Base-by-base conservation (phyloP, 768 basidiomycete genomes). In the Candolleomyces efflorescens region DNA sequence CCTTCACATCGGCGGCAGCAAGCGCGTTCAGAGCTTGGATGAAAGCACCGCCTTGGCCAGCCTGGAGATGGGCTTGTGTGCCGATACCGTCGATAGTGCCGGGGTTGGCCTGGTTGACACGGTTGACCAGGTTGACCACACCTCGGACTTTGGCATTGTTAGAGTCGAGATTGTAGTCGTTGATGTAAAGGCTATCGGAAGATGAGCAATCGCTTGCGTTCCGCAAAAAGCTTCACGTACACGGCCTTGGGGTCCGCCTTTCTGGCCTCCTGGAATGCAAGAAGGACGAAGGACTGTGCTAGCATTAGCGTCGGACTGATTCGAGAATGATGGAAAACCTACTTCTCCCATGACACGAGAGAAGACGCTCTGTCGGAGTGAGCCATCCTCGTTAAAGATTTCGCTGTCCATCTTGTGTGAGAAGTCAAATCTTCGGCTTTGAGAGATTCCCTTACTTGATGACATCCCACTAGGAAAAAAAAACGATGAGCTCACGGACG, bases 81-180 rank as follows among this genome's bases (percentile, higher is more conserved):
- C 80, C 80, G 57, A 81, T 77, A 57, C 78, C 80, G 58, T 81
- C 80, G 62, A 81, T 78, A 43, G 76, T 63, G 57, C 72, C 54
- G 55, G 71, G 70, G 57, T 65, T 59, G 49, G 69, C 64, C n/a
- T 39, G 24, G 67, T 78, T 81, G 61, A 76, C 62, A 20, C 71
- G 66, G 56, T 74, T 75, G 50, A 78, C 75, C 37, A 81, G 68
- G 52, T 70, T 68, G 48, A 78, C 73, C 39, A 77, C 62, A 17
- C 75, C 75, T 52, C 65, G 62, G 5, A 72, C 68, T 58, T 82
- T 82, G 44, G 77, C 75, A 60, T 80, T 80, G 63, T 71, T 73
- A 50, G 78, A 78, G 64, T 82, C 80, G 36, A 80, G 66, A 66
- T 79, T 80, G 67, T 71, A 76, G 67, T 79, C 78, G 71, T 78